These are phyloP conservation scores for Kwoniella shivajii DNA, from an alignment of 1,284 basidiomycete species.

Conservation along the genomic window DNA sequence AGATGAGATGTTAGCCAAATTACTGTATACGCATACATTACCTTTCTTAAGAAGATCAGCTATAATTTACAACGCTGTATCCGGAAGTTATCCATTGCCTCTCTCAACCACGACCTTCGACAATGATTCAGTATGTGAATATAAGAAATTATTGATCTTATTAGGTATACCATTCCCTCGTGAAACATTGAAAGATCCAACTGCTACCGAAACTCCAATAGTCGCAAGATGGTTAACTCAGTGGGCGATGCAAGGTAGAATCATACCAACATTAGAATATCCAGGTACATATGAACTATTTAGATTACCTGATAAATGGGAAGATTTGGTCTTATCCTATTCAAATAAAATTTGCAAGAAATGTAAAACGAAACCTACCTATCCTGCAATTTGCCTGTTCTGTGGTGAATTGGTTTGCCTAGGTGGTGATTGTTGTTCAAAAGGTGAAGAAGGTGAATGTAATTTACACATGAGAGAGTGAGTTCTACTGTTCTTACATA, in stretches of 20 bases:
- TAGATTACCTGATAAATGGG: conserved; percentile 76
- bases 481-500: conserved; percentile 51
- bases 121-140: conserved; percentile 62
- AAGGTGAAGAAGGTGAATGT: conserved; percentile 78
- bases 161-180: conserved; percentile 76
- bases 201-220: conserved; percentile 60
- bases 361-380: conserved; percentile 78
- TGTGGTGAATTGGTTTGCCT: conserved; percentile 89
- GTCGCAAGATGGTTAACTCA: conserved; percentile 52
- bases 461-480: conserved; percentile 93
- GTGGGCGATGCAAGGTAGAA: conserved; percentile 48
- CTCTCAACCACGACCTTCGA: conserved; percentile 60
- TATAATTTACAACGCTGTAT: conserved; percentile 77
- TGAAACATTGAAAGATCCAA: conserved; percentile 61
- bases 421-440: conserved; percentile 89
- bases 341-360: conserved; percentile 69
- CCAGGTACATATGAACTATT: conserved; percentile 83
- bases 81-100: conserved; percentile 58
- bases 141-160: conserved; percentile 72
- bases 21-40: conserved; percentile 85
- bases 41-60: conserved; percentile 91
- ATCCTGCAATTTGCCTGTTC: conserved; percentile 87
- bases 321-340: conserved; percentile 75
- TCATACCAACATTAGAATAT: conserved; percentile 71
- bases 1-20: conserved; percentile 66